Base-by-base conservation (phyloP, 345 rosid species). In the Excoecaria cochinchinensis region DNA sequence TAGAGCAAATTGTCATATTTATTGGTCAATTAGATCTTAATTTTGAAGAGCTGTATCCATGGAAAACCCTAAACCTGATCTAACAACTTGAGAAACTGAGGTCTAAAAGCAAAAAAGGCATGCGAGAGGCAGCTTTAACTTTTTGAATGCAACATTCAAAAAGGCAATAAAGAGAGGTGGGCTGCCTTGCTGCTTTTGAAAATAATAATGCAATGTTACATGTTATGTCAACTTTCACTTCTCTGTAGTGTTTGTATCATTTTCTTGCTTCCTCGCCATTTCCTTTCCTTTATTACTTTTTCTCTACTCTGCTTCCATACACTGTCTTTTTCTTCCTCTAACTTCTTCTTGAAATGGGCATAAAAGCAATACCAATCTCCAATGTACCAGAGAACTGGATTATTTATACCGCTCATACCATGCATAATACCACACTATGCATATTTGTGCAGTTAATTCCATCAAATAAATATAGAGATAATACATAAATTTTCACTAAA, bases 111-210 rank as follows among this genome's bases (percentile, higher is more conserved):
- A 63, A 77, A 51, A 70, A 53, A 72, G 79, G 84, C 89, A 84
- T 83, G 89, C 86, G 91, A 80, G 46, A 59, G 22, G 78, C 81
- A 81, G 83, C 86, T 88, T 81, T 84, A 70, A 44, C 83, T 73
- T 77, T 77, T 82, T 68, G 51, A 53, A 72, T 70, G 71, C 60
- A 60, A 71, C 64, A 57, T 74, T 79, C 67, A 67, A 75, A 74
- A 70, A 82, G 75, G 68, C 74, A 69, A 53, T 11, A 52, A 14
- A 48, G 70, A 67, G 44, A 5, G 76, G 67, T 83, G 83, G 83
- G 56, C 71, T 55, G 74, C 72, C 73, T 66, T 59, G 80, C 31
- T 21, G 51, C 53, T 46, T 79, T 78, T 71, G 68, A 56, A 57
- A 76, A 65, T 69, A 80, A 85, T 87, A 78, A 81, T 85, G 77